These are phyloP conservation scores for Alternaria viburni DNA, from an alignment of 2,329 filamentous ascomycete genomes.

Conservation along the genomic window DNA sequence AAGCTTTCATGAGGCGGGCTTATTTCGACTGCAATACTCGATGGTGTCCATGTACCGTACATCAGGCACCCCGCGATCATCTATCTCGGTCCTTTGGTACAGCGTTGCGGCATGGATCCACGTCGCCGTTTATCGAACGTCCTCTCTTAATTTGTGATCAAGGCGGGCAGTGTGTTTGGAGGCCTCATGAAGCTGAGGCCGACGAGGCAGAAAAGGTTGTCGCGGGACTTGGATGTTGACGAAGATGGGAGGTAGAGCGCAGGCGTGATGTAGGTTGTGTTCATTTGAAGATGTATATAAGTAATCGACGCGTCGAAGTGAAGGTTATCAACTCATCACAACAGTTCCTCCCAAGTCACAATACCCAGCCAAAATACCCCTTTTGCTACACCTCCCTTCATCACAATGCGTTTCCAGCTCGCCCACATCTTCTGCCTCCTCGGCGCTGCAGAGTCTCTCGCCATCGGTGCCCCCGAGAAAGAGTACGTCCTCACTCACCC, in stretches of 20 bases:
- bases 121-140: neutral
- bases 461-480: neutral
- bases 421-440: neutral
- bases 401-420: neutral
- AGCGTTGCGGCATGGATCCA: neutral
- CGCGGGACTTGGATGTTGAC: rapidly evolving
- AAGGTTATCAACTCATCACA: neutral
- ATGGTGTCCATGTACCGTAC: rapidly evolving
- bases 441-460: neutral
- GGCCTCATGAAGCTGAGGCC: neutral
- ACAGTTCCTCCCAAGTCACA: neutral
- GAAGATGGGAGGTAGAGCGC: neutral
- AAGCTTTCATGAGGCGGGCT: neutral
- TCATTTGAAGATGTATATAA: neutral
- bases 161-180: neutral
- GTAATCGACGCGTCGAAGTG: neutral
- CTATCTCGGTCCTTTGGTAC: neutral
- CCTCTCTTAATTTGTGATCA: neutral
- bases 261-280: neutral
- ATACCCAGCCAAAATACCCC: neutral
- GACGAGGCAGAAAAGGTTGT: neutral
- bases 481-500: too few species aligned
- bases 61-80: neutral
- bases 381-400: neutral
- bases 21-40: neutral